Evolutionary conservation across 305 asterid genomes (phyloP), one percentile per base, ranked within the genome.

Genomic region (Solanum hybrid): DNA sequence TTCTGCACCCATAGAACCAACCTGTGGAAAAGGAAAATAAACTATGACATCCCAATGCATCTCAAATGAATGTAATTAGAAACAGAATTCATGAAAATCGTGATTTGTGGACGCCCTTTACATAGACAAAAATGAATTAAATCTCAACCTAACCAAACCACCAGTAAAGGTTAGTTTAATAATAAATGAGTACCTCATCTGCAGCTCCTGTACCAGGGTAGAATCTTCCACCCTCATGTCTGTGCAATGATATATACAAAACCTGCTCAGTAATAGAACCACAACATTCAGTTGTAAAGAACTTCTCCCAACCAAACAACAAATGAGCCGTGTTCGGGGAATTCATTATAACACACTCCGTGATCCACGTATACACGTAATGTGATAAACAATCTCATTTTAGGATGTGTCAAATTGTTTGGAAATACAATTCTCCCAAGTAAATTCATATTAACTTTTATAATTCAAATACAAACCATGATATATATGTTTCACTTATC

Each of bases 161-260:
- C 38, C 72, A 12, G 12, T 7, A 33, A 84, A 39, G 88, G n/a
- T 61, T 61, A 61, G 29, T 51, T 32, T 31, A 24, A 85, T 20
- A 10, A 32, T 34, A n/a, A 86, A 61, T 22, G 88, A 90, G 37
- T 93, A 97, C 99, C 98, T 97, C 98, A 92, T 93, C 89, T 85
- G 98, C 98, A 91, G 99, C 96, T 92, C 99, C 99, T 80, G 99
- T 96, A 89, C 99, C 99, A 85, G 99, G 99, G 92, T 97, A 97
- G 90, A 97, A 97, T 91, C 92, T 93, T 79, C 99, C 99, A 91
- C 95, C 97, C 94, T 97, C 98, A 77, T 97, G 97, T 92, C 99
- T 95, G 90, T 97, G 99, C 93, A 97, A 89, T 31, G 99, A 97
- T 91, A 97, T 88, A 91, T 97, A 96, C 94, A 97, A 91, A 92